Percentiles rank a stretch among this genome's conserved stretches.
phyloP scores from a whole-genome alignment of 805 yeast genomes.

The Candida qinlingensis region DNA sequence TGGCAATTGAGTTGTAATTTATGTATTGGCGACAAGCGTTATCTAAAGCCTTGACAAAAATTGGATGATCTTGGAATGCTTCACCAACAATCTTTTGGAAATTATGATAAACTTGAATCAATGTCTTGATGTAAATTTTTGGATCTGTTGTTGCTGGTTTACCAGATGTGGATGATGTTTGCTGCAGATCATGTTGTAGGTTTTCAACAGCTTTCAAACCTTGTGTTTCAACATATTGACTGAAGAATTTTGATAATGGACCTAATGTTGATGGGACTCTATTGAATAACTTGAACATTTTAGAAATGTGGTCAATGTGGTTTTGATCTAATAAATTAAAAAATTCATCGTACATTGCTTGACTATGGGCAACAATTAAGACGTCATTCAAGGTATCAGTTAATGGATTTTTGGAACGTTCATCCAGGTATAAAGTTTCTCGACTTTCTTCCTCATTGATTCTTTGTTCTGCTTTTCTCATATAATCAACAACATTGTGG shows the following conservation, averaged over 20 bases:
- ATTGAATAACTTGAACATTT: slow-evolving; percentile 69
- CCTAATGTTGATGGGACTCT: slow-evolving; percentile 77
- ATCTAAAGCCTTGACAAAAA: slow-evolving; percentile 83
- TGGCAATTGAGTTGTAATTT: slow-evolving; percentile 77
- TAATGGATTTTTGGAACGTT: slow-evolving; percentile 73
- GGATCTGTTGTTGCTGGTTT: slow-evolving; percentile 50
- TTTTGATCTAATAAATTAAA: slow-evolving; percentile 66
- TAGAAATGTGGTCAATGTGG: slow-evolving; percentile 64
- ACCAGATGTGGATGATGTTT: slow-evolving; percentile 15
- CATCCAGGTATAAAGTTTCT: slow-evolving; percentile 76
- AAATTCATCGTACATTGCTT: slow-evolving; percentile 72
- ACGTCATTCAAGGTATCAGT: slow-evolving; percentile 71
- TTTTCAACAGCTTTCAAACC: slow-evolving; percentile 60
- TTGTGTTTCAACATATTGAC: slow-evolving; percentile 61
- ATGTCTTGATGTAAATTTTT: slow-evolving; percentile 69
- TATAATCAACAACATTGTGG: slow-evolving; percentile 85
- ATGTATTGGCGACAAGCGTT: slow-evolving; percentile 82
- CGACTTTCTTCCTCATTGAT: slow-evolving; percentile 79
- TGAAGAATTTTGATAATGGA: slow-evolving; percentile 70
- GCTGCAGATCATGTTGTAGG: slow-evolving; percentile 33
- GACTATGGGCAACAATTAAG: slow-evolving; percentile 74
- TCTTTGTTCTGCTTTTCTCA: slow-evolving; percentile 78
- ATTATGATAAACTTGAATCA: slow-evolving; percentile 63
- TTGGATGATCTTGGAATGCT: slow-evolving; percentile 69
- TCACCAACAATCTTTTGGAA: slow-evolving; percentile 58